phyloP scores from a whole-genome alignment of 257 asterid genomes.

The Capsicum baccatum region DNA sequence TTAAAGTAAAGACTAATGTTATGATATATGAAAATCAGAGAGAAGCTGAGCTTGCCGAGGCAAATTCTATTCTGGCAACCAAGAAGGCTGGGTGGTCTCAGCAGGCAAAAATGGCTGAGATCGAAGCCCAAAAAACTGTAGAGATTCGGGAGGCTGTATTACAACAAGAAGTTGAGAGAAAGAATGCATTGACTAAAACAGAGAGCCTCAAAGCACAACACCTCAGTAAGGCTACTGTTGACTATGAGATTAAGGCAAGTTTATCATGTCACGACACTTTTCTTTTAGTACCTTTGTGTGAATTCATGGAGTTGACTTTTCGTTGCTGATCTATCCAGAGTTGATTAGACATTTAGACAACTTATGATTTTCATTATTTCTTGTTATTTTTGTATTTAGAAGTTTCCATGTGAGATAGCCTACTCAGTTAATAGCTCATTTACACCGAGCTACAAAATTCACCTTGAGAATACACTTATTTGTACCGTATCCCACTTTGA shows the following conservation, averaged over 20 bases:
- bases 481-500: not conserved
- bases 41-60: constrained; percentile 68
- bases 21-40: constrained; percentile 56
- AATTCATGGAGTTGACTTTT: constrained; percentile 13
- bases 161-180: constrained; percentile 62
- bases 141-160: constrained; percentile 61
- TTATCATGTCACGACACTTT: not conserved
- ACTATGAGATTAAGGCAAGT: constrained; percentile 60
- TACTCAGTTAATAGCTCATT: not conserved
- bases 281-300: not conserved
- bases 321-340: not conserved
- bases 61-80: constrained; percentile 53
- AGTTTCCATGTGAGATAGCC: not conserved
- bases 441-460: not conserved
- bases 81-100: constrained; percentile 69
- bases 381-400: not conserved
- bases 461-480: not conserved
- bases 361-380: not conserved
- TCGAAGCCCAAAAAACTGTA: constrained; percentile 61
- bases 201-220: constrained; percentile 64
- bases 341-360: not conserved
- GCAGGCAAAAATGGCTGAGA: constrained; percentile 60
- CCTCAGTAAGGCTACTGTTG: constrained; percentile 61
- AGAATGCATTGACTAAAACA: constrained; percentile 55
- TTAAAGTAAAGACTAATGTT: constrained; percentile 51